A percentile compares a stretch with the other conserved stretches of the same genome.
Evolutionary conservation across 1,284 basidiomycete species (phyloP).

Genomic region (Trichosporon sp.): DNA sequence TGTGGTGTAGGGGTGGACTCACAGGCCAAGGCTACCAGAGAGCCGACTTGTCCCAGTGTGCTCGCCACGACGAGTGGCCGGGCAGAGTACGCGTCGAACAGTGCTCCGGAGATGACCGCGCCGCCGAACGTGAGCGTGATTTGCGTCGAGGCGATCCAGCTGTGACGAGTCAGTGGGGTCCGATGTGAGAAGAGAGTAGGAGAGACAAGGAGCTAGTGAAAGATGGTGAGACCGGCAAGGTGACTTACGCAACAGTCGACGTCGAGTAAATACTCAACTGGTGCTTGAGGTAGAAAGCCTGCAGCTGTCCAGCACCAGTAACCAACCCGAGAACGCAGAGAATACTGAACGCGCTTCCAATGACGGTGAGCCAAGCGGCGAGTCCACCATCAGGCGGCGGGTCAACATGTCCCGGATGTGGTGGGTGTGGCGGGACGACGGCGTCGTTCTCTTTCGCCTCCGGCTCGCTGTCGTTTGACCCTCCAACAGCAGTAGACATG

Average conservation of each 20-base stretch:
- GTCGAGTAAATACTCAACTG: constrained; percentile 35
- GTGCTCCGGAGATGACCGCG: constrained; percentile 26
- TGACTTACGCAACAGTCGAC: constrained; percentile 37
- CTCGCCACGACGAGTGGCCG: constrained; percentile 21
- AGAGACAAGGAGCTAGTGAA: too few species aligned
- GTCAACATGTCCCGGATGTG: constrained; percentile 1
- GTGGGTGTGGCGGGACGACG: too few species aligned
- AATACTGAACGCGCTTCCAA: constrained; percentile 22
- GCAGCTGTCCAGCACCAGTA: constrained; percentile 39
- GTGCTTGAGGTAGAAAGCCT: constrained; percentile 35
- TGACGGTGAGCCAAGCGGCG: constrained; percentile 16
- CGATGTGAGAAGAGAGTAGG: too few species aligned
- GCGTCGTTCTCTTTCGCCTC: too few species aligned
- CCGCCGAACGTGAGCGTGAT: constrained; percentile 31
- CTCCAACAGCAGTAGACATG: too few species aligned
- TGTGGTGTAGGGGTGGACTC: too few species aligned
- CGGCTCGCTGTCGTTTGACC: too few species aligned
- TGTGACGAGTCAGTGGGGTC: not conserved
- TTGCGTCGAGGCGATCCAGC: constrained; percentile 29
- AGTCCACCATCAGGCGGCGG: constrained; percentile 19
- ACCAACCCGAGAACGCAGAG: constrained; percentile 24
- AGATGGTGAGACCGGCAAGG: too few species aligned
- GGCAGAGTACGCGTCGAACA: constrained; percentile 24
- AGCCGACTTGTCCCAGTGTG: constrained; percentile 24
- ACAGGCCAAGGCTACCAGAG: constrained; percentile 40